Base-by-base conservation (phyloP, 768 basidiomycete species). In the Tylopilus balloui region DNA sequence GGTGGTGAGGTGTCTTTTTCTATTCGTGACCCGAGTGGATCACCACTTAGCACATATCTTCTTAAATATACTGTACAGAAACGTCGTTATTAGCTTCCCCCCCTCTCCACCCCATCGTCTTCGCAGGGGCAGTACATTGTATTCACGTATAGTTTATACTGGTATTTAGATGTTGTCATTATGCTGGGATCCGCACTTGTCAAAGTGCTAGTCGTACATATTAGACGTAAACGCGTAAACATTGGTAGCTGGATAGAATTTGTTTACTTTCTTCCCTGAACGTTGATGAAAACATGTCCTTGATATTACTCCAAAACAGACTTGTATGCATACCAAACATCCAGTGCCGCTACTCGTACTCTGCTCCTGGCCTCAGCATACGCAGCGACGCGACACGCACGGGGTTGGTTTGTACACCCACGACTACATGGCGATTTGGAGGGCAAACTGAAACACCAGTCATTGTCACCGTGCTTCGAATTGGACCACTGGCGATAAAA, bases 1-100 rank as follows among this genome's bases (percentile, higher is more conserved):
- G 66, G 42, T 78, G 78, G 76, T 79, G 58, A 69, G 48, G 47
- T 32, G 6, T 17, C 27, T 3, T 4, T 8, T 9, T 15, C n/a
- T 34, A 3, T 34, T 47, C 15, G 29, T 60, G 14, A 31, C 23
- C 15, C 24, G 17, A 25, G 21, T 13, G 43, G 24, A 41, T 40
- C 8, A 8, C 28, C 46, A 40, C 21, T 31, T 32, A 19, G 8
- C 14, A 37, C 25, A 3, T 34, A 34, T n/a, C n/a, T 17, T 9
- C 21, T 34, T 12, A 38, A 39, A 21, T 29, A 28, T 47, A 59
- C 12, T 52, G 50, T 60, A 60, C 39, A 48, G 29, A 41, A 34
- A 15, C n/a, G 24, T 46, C 34, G 8, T 25, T 47, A 40, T 35
- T 50, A 24, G 23, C 15, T 14, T 55, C 21, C 15, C 15, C 24